A percentile compares a stretch with the other conserved stretches of the same genome.
phyloP scores from a whole-genome alignment of 345 rosid species.

The Acer campestre region DNA sequence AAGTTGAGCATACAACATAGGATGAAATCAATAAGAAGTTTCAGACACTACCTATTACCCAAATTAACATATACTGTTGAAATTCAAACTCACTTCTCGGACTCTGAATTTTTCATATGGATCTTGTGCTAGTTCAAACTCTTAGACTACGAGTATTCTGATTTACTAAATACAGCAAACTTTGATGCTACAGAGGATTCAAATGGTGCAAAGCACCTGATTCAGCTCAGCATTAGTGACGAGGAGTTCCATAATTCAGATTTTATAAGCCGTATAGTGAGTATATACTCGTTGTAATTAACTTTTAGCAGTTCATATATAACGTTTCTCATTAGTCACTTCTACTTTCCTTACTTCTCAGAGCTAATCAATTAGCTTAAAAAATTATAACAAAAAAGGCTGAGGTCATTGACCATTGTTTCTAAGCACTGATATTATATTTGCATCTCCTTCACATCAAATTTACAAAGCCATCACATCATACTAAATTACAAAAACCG shows the following conservation, averaged over 20 bases:
- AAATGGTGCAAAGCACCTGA: not conserved
- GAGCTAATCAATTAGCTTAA: not conserved
- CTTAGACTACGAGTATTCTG: not conserved
- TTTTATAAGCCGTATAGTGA: not conserved
- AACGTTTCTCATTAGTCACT: not conserved
- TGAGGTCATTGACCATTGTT: not conserved
- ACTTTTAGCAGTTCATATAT: slow-evolving; percentile 2
- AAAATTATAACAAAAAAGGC: not conserved
- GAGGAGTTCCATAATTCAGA: slow-evolving; percentile 1
- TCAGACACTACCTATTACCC: not conserved
- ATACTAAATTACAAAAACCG: not conserved
- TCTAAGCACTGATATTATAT: not conserved
- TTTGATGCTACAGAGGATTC: not conserved
- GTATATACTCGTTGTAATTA: not conserved
- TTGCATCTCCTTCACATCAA: not conserved
- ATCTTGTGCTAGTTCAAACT: not conserved
- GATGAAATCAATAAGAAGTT: not conserved
- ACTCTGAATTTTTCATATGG: not conserved
- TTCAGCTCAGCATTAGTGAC: not conserved
- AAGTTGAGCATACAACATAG: not conserved
- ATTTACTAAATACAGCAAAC: not conserved
- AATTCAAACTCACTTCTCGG: slow-evolving; percentile 1
- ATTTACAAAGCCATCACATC: not conserved
- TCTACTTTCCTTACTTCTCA: not conserved
- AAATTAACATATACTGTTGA: not conserved